A percentile compares a stretch with the other conserved stretches of the same genome.
phyloP scores from a whole-genome alignment of 345 rosid genomes.

The Camelina neglecta region DNA sequence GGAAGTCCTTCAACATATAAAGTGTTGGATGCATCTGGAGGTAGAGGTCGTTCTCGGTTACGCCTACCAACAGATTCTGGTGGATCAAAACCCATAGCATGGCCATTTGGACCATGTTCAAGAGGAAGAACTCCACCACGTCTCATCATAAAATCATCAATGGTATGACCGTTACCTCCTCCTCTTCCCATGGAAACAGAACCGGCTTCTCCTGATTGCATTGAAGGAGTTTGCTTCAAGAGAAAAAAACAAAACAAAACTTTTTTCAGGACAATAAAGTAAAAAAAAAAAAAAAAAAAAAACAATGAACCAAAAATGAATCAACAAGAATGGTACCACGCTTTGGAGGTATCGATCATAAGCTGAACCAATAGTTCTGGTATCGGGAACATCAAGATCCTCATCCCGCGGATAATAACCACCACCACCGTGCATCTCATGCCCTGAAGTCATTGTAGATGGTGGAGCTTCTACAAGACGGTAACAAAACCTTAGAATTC shows the following conservation, averaged over 20 bases:
- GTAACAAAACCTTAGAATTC: neutral
- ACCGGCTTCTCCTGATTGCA: slow-evolving; percentile 65
- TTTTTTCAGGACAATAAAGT: neutral
- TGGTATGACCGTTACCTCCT: slow-evolving; percentile 46
- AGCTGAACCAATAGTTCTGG: slow-evolving; percentile 78
- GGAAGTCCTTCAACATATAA: slow-evolving; percentile 91
- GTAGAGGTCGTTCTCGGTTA: slow-evolving; percentile 62
- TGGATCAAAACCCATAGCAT: slow-evolving; percentile 51
- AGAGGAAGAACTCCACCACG: slow-evolving; percentile 53
- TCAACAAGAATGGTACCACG: slow-evolving; percentile 48
- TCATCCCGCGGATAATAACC: slow-evolving; percentile 58
- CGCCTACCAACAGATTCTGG: slow-evolving; percentile 58
- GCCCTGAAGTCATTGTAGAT: slow-evolving; percentile 42
- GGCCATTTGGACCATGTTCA: slow-evolving; percentile 58
- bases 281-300: too few species aligned
- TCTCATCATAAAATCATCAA: slow-evolving; percentile 49
- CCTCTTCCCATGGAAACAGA: slow-evolving; percentile 51
- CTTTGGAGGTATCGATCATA: slow-evolving; percentile 86
- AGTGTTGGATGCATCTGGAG: slow-evolving; percentile 86
- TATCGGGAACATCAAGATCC: slow-evolving; percentile 64
- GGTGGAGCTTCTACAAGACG: slow-evolving; percentile 49
- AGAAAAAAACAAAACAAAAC: slow-evolving; percentile 3
- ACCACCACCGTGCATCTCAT: slow-evolving; percentile 50
- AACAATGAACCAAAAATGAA: slow-evolving; percentile 31
- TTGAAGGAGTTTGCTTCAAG: slow-evolving; percentile 67